These are phyloP conservation scores for Leishmania guyanensis DNA, from an alignment of 208 protist species.

Conservation along the genomic window DNA sequence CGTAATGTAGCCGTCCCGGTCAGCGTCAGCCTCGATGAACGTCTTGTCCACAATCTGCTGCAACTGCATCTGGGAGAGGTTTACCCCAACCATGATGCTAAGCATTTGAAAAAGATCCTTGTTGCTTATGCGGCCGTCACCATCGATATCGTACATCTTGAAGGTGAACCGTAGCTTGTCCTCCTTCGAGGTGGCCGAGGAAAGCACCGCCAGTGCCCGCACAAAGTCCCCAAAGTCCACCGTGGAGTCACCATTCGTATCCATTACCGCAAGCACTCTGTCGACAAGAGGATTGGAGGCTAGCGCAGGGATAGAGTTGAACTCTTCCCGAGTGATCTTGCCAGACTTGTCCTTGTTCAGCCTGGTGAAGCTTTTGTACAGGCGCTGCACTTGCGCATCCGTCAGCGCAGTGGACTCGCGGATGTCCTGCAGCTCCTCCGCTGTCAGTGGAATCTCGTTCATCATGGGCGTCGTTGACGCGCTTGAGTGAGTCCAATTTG, in stretches of 20 bases:
- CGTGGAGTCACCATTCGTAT: conserved; percentile 67
- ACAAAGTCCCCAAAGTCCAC: conserved; percentile 90
- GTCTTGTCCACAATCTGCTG: conserved; percentile 97
- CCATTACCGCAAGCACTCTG: conserved; percentile 82
- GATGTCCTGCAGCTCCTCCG: conserved; percentile 65
- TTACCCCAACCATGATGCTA: conserved; percentile 93
- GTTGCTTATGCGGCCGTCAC: conserved; percentile 94
- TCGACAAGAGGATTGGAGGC: conserved; percentile 87
- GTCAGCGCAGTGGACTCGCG: conserved; percentile 76
- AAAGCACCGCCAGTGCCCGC: conserved; percentile 80
- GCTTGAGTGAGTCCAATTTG: background rate
- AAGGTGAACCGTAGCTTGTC: conserved; percentile 92
- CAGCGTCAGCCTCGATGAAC: conserved; percentile 91
- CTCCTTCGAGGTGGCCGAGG: conserved; percentile 63
- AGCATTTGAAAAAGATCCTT: conserved; percentile 93
- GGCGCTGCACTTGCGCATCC: conserved; percentile 79
- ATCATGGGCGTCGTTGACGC: conserved; percentile 12
- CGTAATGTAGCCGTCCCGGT: conserved; percentile 92
- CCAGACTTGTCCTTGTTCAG: conserved; percentile 80
- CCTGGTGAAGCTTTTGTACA: conserved; percentile 87
- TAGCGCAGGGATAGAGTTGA: conserved; percentile 74
- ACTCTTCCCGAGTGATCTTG: conserved; percentile 64
- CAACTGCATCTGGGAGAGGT: conserved; percentile 89
- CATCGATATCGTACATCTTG: conserved; percentile 96
- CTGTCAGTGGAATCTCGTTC: conserved; percentile 45